Base-by-base conservation (phyloP, 805 yeast genomes). In the Komagataella ulmi region DNA sequence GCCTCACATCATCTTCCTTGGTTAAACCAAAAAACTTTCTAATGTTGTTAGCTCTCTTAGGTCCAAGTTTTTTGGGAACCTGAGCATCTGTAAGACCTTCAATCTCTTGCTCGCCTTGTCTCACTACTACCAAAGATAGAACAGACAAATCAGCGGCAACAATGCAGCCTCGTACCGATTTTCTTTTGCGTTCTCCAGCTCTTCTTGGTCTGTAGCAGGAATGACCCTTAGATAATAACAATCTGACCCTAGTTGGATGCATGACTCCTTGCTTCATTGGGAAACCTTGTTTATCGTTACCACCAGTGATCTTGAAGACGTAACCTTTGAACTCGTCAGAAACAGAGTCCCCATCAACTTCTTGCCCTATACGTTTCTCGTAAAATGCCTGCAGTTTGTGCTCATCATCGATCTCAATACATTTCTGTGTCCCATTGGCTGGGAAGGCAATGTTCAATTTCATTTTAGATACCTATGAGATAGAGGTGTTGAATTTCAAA, bases 221-320 rank as follows among this genome's bases (percentile, higher is more conserved):
- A 80, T 79, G 85, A 70, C 91, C 96, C 78, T 88, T 83, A 65
- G 96, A 75, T 72, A 93, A 81, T 72, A 93, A 83, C 68, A 93
- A 83, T 75, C 87, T 89, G 67, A 93, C 98, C 85, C 99, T 95
- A 84, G 95, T 89, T 78, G 99, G 98, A 81, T 88, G 93, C 83
- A 93, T 80, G 62, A 93, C 99, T 85, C 99, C 99, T 80, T 95
- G 99, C 79, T 90, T 93, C 99, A 95, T 93, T 79, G 99, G 98
- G 97, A 93, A 93, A 81, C 99, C 99, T 82, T 93, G 99, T 81
- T 93, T 93, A 81, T 93, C 99, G 86, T 93, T 93, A 85, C 99
- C 99, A 73, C 99, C 99, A 67, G 97, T 77, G 75, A 93, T 90
- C 82, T 85, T 95, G 87, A 93, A 90, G 72, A 88, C 75, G 89